Evolutionary conservation across 805 yeast genomes (phyloP).

Genomic region (Barnettozyma sucrosica): DNA sequence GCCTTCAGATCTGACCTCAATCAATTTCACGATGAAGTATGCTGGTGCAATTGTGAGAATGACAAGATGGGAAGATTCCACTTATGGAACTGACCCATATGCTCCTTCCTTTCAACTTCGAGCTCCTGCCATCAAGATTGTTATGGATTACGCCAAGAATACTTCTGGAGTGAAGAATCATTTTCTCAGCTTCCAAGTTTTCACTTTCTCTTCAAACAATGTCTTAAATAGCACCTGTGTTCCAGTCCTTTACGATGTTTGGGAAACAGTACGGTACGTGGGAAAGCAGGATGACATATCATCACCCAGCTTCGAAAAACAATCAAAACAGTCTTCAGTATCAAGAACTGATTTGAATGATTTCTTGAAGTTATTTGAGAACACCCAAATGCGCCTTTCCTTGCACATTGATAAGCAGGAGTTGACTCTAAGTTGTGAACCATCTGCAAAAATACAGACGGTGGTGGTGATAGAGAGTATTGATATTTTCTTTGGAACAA

Average conservation of each 20-base stretch:
- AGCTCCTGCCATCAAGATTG: slow-evolving; percentile 68
- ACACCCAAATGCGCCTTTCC: slow-evolving; percentile 57
- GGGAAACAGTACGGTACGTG: slow-evolving; percentile 42
- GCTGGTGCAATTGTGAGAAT: slow-evolving; percentile 62
- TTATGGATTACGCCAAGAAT: slow-evolving; percentile 48
- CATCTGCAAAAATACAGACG: slow-evolving; percentile 89
- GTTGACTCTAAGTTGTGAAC: slow-evolving; percentile 81
- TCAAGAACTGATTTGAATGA: slow-evolving; percentile 19
- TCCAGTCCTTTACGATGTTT: slow-evolving; percentile 64
- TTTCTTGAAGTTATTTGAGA: slow-evolving; percentile 42
- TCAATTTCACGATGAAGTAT: slow-evolving; percentile 50
- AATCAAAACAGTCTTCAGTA: slow-evolving; percentile 3
- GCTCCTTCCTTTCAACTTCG: slow-evolving; percentile 53
- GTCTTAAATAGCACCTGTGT: slow-evolving; percentile 67
- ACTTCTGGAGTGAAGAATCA: slow-evolving; percentile 37
- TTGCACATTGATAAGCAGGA: slow-evolving; percentile 67
- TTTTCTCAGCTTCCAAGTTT: slow-evolving; percentile 43
- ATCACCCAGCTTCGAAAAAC: not conserved
- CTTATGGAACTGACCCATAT: slow-evolving; percentile 27
- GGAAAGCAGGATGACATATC: slow-evolving; percentile 27
- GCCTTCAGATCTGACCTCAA: slow-evolving; percentile 27
- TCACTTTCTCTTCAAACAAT: slow-evolving; percentile 68
- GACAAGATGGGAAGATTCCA: slow-evolving; percentile 34
- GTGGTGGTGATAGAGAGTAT: slow-evolving; percentile 68
- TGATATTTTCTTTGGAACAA: slow-evolving; percentile 50